These are phyloP conservation scores for Cyberlindnera americana DNA, from an alignment of 805 yeast genomes.

Conservation along the genomic window DNA sequence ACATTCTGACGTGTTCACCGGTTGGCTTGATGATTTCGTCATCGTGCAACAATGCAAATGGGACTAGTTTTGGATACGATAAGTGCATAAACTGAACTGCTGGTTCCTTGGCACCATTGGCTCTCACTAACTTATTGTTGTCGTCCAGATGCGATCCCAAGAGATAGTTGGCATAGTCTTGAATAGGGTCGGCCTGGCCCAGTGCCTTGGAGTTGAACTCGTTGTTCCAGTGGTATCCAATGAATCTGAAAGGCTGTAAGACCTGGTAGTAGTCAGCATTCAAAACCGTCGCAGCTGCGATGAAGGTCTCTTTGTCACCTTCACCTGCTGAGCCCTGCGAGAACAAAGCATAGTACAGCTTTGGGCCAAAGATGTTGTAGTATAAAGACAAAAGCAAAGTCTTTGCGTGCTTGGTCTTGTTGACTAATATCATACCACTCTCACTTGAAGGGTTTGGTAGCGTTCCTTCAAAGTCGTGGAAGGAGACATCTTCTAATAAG, in stretches of 20 bases:
- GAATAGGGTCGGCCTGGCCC: slow-evolving; percentile 39
- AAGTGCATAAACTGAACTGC: slow-evolving; percentile 49
- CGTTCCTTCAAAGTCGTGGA: slow-evolving; percentile 54
- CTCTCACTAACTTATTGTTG: slow-evolving; percentile 13
- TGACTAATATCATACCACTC: slow-evolving; percentile 57
- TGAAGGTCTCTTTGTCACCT: slow-evolving; percentile 71
- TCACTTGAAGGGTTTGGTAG: slow-evolving; percentile 64
- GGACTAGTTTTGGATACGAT: slow-evolving; percentile 52
- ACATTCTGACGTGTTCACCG: slow-evolving; percentile 32
- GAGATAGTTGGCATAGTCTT: slow-evolving; percentile 26
- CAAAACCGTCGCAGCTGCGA: slow-evolving; percentile 55
- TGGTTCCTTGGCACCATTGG: slow-evolving; percentile 18
- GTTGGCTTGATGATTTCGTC: slow-evolving; percentile 25
- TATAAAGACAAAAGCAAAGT: slow-evolving; percentile 52
- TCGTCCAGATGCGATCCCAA: slow-evolving; percentile 20
- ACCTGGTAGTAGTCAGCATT: slow-evolving; percentile 45
- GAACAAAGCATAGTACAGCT: slow-evolving; percentile 53
- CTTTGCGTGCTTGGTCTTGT: slow-evolving; percentile 49
- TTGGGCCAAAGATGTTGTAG: slow-evolving; percentile 63
- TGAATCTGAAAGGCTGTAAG: slow-evolving; percentile 30
- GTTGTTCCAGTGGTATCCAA: slow-evolving; percentile 31
- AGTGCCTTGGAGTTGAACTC: slow-evolving; percentile 37
- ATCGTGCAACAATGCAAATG: slow-evolving; percentile 28
- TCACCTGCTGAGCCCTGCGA: slow-evolving; percentile 69
- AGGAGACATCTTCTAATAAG: slow-evolving; percentile 32